Evolutionary conservation across 805 yeast genomes (phyloP), one percentile per base, ranked within the genome.

Genomic region (Suhomyces faveliae): DNA sequence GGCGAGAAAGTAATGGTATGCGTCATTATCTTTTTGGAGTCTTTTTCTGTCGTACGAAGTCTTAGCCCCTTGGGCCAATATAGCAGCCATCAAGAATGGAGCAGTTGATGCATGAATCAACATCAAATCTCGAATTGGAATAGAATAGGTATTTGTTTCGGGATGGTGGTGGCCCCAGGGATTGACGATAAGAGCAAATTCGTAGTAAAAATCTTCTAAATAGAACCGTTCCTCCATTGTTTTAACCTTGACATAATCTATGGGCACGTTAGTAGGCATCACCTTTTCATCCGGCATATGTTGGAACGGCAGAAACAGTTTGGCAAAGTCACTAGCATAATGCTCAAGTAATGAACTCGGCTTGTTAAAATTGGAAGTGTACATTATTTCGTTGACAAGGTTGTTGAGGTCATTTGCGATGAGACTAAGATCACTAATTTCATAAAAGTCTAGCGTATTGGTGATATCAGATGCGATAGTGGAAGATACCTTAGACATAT

Each of bases 31-130:
- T 40, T 78, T 76, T 0, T 72, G 66, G 12, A 67, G 58, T 12
- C 63, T 55, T 2, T 73, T 68, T 37, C 69, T 68, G 45, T 78
- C 66, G 50, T 73, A 76, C 2, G 77, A 65, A 4, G 77, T 71
- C 37, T 81, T 69, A 0, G 90, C 89, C 20, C 90, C 91, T 50
- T 83, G 84, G 0, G 91, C 86, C 41, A 85, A 60, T 3, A 84
- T 74, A 0, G 88, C 87, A 12, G 87, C 84, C 45, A 85, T 63
- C 19, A 85, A 58, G 56, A 81, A 84, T 1, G 83, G 71, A 54
- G 81, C 85, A 13, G 73, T 73, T 23, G 75, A 69, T 0, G 89
- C 87, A 60, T 80, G 79, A 15, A 75, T 71, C 17, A 85, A 60
- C 5, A 85, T 60, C 4, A 84, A 76, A 57, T 84, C 89, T 48